Percentiles rank a stretch among this genome's conserved stretches.
Evolutionary conservation across 225 moss, liverwort and hornwort genomes (phyloP).

Genomic region (Pleurozium schreberi): DNA sequence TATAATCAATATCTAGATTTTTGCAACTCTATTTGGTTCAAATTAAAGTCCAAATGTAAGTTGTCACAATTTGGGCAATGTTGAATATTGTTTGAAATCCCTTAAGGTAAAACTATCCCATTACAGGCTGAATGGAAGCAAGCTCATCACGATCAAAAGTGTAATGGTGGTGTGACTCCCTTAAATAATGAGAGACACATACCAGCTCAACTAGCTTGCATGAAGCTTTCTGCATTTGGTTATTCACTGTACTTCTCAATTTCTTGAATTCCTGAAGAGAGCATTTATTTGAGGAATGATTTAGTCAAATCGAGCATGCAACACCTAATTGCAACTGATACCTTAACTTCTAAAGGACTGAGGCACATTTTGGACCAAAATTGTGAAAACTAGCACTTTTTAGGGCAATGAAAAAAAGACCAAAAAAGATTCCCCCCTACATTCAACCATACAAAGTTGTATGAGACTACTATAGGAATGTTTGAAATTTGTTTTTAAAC

Average conservation of each 20-base stretch:
- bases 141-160: too few relatives aligned
- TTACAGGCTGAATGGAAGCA: too few relatives aligned
- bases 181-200: too few relatives aligned
- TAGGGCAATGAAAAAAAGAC: neutral
- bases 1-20: neutral
- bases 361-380: neutral
- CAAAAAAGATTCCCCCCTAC: too few relatives aligned
- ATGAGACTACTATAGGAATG: rapidly evolving
- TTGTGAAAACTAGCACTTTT: neutral
- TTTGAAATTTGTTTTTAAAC: too few relatives aligned
- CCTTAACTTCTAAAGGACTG: rapidly evolving
- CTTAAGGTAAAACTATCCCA: too few relatives aligned
- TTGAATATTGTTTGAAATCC: neutral
- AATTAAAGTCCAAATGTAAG: too few relatives aligned
- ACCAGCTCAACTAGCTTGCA: constrained; percentile 26
- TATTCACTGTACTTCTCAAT: constrained; percentile 46
- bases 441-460: neutral
- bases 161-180: too few relatives aligned
- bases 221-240: constrained; percentile 49
- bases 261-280: constrained; percentile 54
- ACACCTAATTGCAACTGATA: neutral
- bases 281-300: neutral
- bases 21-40: neutral
- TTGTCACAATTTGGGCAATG: rapidly evolving
- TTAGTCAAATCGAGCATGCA: neutral